phyloP scores from a whole-genome alignment of 441 rosid genomes.

The Pelargonium fulgidum region DNA sequence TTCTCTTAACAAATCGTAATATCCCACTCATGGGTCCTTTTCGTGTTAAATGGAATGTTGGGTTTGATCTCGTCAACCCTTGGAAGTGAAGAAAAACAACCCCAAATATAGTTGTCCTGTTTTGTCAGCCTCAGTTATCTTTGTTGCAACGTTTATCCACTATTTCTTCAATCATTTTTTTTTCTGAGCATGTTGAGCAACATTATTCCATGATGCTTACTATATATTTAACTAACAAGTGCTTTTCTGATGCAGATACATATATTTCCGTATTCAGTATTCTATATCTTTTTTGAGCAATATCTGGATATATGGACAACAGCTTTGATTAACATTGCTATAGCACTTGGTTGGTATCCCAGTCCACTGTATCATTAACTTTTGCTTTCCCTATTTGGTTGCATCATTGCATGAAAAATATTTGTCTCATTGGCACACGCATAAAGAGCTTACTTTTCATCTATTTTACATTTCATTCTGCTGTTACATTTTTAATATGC shows the following conservation, averaged over 20 bases:
- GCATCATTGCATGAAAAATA: neutral
- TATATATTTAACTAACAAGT: constrained; percentile 11
- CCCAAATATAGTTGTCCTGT: constrained; percentile 1
- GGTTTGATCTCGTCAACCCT: neutral
- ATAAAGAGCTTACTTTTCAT: neutral
- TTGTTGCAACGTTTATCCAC: constrained; percentile 3
- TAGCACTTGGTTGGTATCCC: constrained; percentile 52
- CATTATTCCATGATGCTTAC: constrained; percentile 10
- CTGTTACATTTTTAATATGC: neutral
- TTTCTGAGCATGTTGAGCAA: neutral
- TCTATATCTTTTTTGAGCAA: constrained; percentile 74
- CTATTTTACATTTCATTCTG: neutral
- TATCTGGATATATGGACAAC: constrained; percentile 62
- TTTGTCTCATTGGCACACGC: neutral
- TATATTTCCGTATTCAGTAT: constrained; percentile 69
- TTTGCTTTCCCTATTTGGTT: neutral
- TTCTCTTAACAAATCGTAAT: neutral
- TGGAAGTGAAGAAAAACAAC: neutral
- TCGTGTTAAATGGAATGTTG: neutral
- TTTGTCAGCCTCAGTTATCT: neutral
- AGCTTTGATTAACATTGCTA: constrained; percentile 52
- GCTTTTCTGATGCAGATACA: constrained; percentile 46
- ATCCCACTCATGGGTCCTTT: neutral
- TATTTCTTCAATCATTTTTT: constrained; percentile 1
- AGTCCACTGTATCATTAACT: neutral